Conservation (phyloP, 352 stramenopile species). For the Phytopythium helicoides region DNA sequence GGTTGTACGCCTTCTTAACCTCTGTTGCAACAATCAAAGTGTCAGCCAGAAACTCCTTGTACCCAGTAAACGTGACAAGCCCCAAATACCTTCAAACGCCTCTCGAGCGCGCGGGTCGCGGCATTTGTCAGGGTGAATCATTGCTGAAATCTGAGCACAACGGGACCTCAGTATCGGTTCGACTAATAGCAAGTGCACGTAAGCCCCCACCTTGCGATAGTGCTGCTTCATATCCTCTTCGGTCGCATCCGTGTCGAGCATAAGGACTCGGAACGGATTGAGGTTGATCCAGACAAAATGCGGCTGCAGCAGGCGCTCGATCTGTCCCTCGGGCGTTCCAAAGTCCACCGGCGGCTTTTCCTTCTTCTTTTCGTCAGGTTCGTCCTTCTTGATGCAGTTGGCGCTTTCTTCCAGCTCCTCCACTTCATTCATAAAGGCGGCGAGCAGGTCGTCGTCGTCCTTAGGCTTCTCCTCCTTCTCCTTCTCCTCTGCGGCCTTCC, state of each 20-base stretch:
- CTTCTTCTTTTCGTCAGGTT: conserved; percentile 19
- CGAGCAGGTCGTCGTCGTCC: conserved; percentile 63
- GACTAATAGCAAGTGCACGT: too few relatives aligned
- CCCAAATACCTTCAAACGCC: conserved; percentile 74
- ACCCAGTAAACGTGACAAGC: conserved; percentile 1
- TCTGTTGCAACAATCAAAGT: conserved; percentile 29
- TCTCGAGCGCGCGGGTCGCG: conserved; percentile 69
- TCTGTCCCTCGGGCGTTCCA: conserved; percentile 58
- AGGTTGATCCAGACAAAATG: conserved; percentile 88
- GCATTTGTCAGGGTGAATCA: conserved; percentile 89
- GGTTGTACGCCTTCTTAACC: conserved; percentile 85
- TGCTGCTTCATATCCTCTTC: conserved; percentile 91
- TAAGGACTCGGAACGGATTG: conserved; percentile 87
- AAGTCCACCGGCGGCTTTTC: conserved; percentile 67
- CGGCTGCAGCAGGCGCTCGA: conserved; percentile 60
- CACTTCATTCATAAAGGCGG: conserved; percentile 85
- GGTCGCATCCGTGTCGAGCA: conserved; percentile 82
- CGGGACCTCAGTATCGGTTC: too few relatives aligned
- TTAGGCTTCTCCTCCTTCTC: conserved; percentile 21
- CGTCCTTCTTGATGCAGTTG: conserved; percentile 77
- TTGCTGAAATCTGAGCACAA: conserved; percentile 77
- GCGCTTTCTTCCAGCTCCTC: conserved; percentile 72
- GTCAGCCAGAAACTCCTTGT: conserved; percentile 1
- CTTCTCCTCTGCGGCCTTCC: conserved; percentile 10
- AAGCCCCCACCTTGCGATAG: conserved; percentile 71